Base-by-base conservation (phyloP, 257 asterid species). In the Solanum chiquidenum region DNA sequence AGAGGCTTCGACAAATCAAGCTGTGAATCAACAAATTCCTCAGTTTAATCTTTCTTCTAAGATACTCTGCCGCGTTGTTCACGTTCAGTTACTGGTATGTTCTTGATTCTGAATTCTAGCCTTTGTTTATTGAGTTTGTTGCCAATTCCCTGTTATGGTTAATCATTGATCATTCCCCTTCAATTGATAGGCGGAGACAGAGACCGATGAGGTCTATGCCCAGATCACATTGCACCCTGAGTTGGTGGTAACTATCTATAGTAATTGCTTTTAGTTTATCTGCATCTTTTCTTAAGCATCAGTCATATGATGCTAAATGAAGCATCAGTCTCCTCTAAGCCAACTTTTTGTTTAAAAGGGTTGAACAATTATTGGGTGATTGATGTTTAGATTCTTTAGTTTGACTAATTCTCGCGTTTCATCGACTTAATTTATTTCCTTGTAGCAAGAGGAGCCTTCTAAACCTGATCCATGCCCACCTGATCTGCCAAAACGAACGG, bases 121-220 rank as follows among this genome's bases (percentile, higher is more conserved):
- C 83, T 42, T 34, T 71, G 40, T 58, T 31, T 11, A 34, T 18
- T 20, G 4, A 12, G 20, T 84, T 72, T 3, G 72, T 79, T 49
- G 20, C 1, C 40, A 49, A 9, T 82, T 25, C 12, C 40, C 2
- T 82, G 31, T 82, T 29, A 49, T 49, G 29, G 85, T 49, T 29
- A 25, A 85, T 8, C 23, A 8, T 84, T 89, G 34, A 8, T 66
- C 23, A 6, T 71, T 13, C 18, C 62, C 62, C 62, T 52, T 34
- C 14, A 35, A 75, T 87, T 55, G 25, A 27, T 87, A 95, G 98
- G 98, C 98, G 9, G 98, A 95, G 83, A 87, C 89, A 4, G 98
- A 95, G 82, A 95, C 96, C 0, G 98, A 95, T 87, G 98, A 95
- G 89, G 98, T 95, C 79, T 95, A 95, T 86, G 95, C 98, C 1